Base-by-base conservation (phyloP, 306 rosid genomes). In the Ceratonia siliqua region DNA sequence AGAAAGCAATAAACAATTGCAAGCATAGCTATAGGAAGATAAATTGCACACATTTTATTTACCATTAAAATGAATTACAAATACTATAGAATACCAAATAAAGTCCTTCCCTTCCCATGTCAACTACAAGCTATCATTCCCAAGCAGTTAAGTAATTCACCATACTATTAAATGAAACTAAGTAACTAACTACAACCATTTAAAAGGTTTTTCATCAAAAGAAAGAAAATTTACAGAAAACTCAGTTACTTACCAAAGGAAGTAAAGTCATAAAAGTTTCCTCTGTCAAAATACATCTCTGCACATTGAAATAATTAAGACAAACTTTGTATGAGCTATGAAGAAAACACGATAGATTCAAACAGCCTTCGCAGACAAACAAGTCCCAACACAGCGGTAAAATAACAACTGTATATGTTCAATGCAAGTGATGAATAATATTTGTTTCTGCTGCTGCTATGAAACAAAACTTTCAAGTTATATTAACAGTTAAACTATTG, bases 231-330 rank as follows among this genome's bases (percentile, higher is more conserved):
- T 22, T 20, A 50, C 18, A 69, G 71, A 69, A 79, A 27, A 83
- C 84, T 77, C 73, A 89, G 43, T 83, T 72, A 85, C 90, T 79
- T 59, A 91, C 98, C 97, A 15, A 93, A 93, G 72, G 98, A 91
- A 79, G 98, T 89, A 38, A 93, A 93, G 82, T 91, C 98, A 71
- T 93, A 91, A 76, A 87, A 93, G 63, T 91, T 93, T 77, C 97
- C 97, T 79, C 92, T 90, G 86, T 93, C 96, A 25, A 91, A 93
- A 83, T 89, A 93, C 92, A 93, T 89, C 85, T 93, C 98, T 93
- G 93, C 90, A 75, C 67, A 80, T 62, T 42, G 69, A 78, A 83
- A 70, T 57, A 49, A 27, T 30, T 62, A 70, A 72, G 33, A 80
- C 63, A 78, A 67, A 58, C 20, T 39, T 38, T 6, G 46, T 58